Evolutionary conservation across 179 eudicot species (phyloP), one percentile per base, ranked within the genome.

Genomic region (Carnegiea gigantea): DNA sequence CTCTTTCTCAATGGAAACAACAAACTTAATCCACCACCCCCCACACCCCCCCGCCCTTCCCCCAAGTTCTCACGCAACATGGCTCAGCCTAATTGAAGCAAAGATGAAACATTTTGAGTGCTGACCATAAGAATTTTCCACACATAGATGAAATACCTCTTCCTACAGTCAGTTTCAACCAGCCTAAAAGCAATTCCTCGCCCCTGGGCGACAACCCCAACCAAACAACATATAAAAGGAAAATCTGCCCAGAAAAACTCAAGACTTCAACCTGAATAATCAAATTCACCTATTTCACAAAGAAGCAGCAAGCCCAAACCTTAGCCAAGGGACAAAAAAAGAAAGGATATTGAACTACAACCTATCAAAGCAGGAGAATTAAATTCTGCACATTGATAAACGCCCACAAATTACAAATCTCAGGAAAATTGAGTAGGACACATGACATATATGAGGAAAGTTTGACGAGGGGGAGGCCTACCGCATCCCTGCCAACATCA

Each of bases 401-500:
- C 36, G 30, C 51, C 57, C 38, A 14, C 51, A 48, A 48, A 9
- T 48, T 48, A 13, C 53, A 57, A 18, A 57, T 15, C n/a, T 57
- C 5, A 0, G 53, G 53, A 13, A 48, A 48, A n/a, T 3, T 62
- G 40, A 53, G 73, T 75, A 76, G 78, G 54, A 17, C 20, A 21
- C 43, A 53, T 26, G 28, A 79, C 28, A 77, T 23, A 67, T 53
- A 62, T 14, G 62, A 77, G 77, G 13, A 73, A 77, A 23, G 14
- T 15, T 40, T 40, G 43, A 26, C 18, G 38, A 54, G 30, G 78
- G 30, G 70, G 44, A 40, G 18, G 18, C 87, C 75, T 84, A 89
- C 90, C 80, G 77, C 60, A 62, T 86, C 76, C 70, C 49, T 75
- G 82, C 78, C 84, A 78, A 67, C 86, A 73, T 85, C 76, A 77